Base-by-base conservation (phyloP, 495 filamentous ascomycete genomes). In the Aspergillus haitiensis region DNA sequence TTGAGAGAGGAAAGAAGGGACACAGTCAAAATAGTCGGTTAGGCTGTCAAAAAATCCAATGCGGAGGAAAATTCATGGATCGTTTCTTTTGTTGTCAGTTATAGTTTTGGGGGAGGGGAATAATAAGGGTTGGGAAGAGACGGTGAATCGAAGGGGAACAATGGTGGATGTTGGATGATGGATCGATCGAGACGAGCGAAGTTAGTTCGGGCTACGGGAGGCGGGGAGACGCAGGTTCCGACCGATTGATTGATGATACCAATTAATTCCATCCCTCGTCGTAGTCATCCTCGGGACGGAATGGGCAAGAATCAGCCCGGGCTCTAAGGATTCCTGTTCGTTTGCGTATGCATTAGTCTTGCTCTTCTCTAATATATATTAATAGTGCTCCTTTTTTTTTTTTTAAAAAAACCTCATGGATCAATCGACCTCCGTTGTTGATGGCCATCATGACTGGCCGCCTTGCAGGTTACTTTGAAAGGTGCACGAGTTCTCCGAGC, bases 151-250 rank as follows among this genome's bases (percentile, higher is more conserved):
- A 34, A 51, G 48, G 61, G 44, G 21, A 36, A 40, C 46, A 36
- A 11, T 45, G 49, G 40, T 18, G 34, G 50, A 55, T 21, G 51
- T 52, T 36, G 55, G 36, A 52, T 58, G 60, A 55, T 56, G 61
- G 44, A 47, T 63, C 34, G 56, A 60, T 56, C 55, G 55, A 61
- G 50, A 12, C 48, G 58, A 61, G 46, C 39, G 59, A 60, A 56
- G 58, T 59, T 59, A 54, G 58, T 59, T 59, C 63, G 60, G 58
- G 56, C 63, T 61, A 61, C 66, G 66, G 66, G 63, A 68, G 66
- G 66, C 66, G 66, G 66, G 66, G 66, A 68, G 65, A 60, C 60
- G 63, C 63, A 63, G 56, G 58, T 65, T 68, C 65, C 65, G 62
- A 52, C 61, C 58, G 58, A 58, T 55, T 31, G 31, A 39, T 31